phyloP scores from a whole-genome alignment of 768 basidiomycete genomes.

The Suillus spraguei region DNA sequence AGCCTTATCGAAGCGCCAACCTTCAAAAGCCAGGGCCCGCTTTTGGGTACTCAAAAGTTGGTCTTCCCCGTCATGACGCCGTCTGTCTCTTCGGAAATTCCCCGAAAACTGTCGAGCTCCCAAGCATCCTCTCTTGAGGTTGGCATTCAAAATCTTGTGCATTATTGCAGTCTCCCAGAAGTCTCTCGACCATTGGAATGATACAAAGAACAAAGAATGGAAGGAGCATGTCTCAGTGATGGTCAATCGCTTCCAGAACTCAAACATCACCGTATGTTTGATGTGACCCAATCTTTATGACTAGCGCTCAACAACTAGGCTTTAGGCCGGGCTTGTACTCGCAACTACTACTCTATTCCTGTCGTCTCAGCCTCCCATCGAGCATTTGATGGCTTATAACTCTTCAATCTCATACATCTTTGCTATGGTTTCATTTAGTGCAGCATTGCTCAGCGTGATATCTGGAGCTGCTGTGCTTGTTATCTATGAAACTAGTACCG shows the following conservation, averaged over 20 bases:
- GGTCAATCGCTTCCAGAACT: slow-evolving; percentile 2
- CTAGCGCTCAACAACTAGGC: too few relatives aligned
- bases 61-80: neutral
- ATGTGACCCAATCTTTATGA: neutral
- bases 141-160: neutral
- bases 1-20: neutral
- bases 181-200: slow-evolving; percentile 2
- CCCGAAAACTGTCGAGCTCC: neutral
- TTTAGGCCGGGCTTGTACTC: slow-evolving; percentile 7
- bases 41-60: neutral
- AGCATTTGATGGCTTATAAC: neutral
- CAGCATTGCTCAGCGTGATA: slow-evolving; percentile 7
- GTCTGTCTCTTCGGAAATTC: neutral
- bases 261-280: slow-evolving; percentile 4
- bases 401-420: neutral
- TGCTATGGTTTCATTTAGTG: neutral
- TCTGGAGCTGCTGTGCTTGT: slow-evolving; percentile 3
- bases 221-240: neutral
- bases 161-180: slow-evolving; percentile 1
- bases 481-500: slow-evolving; percentile 2
- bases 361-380: neutral
- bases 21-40: neutral
- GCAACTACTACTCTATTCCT: slow-evolving; percentile 4
- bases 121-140: neutral
- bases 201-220: neutral